Conservation (phyloP, 768 basidiomycete species). For the Pleurotus djamor region DNA sequence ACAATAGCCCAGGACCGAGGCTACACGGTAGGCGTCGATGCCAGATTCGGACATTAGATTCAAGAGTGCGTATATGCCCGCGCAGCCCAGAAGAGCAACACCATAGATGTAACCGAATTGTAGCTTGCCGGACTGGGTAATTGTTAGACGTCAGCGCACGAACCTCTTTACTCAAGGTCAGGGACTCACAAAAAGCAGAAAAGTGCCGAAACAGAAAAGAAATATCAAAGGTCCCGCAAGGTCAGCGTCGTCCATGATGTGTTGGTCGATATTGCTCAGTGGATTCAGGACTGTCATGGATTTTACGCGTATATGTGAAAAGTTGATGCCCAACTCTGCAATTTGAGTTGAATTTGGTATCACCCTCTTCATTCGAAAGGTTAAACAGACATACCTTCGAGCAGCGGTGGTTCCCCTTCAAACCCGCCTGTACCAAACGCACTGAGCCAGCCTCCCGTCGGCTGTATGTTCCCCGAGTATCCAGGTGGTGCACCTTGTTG, state of each 20-base stretch:
- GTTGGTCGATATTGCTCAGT: constrained; percentile 75
- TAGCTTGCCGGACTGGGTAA: constrained; percentile 86
- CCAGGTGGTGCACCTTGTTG: constrained; percentile 36
- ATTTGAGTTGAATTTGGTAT: neutral
- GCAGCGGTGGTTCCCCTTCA: constrained; percentile 92
- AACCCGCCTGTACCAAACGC: constrained; percentile 95
- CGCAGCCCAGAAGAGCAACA: constrained; percentile 91
- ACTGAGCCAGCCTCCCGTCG: constrained; percentile 85
- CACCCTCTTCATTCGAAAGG: neutral
- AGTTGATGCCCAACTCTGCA: constrained; percentile 96
- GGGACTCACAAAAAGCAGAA: constrained; percentile 81
- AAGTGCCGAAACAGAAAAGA: constrained; percentile 92
- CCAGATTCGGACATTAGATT: constrained; percentile 96
- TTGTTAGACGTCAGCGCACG: constrained; percentile 3
- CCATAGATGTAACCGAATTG: constrained; percentile 99
- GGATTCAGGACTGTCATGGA: constrained; percentile 96
- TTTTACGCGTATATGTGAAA: constrained; percentile 92
- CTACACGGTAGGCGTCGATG: constrained; percentile 94
- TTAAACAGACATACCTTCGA: constrained; percentile 65
- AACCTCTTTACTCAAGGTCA: neutral
- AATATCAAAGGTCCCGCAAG: constrained; percentile 95
- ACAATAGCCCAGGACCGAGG: constrained; percentile 96
- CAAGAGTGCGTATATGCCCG: constrained; percentile 89
- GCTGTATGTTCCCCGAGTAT: constrained; percentile 75
- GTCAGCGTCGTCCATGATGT: constrained; percentile 99